Evolutionary conservation across 176 grass and related monocot species (phyloP), one percentile per base, ranked within the genome.

Genomic region (Avena sativa): DNA sequence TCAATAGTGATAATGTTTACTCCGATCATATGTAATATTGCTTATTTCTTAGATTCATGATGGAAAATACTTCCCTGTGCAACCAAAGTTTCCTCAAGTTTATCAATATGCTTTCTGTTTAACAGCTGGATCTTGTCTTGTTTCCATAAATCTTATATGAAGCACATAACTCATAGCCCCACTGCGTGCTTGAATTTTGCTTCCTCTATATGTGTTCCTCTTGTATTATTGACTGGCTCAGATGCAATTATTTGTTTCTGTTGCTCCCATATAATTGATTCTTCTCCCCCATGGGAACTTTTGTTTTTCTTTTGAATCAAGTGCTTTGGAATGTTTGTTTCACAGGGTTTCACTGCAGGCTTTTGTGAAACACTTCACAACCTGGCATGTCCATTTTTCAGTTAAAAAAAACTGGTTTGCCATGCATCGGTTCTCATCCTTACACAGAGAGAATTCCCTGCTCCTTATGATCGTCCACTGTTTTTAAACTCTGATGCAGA

Each of bases 41-140:
- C 46, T 71, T 70, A 48, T 81, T 76, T 85, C 62, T 62, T 71
- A 78, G 17, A 53, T 85, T 80, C 25, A 70, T 85, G 28, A 81
- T 60, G 32, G 8, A 0, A 81, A 85, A 85, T 83, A 67, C 68
- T 43, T 69, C 28, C 13, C 14, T 0, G 6, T 70, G 76, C 28
- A 60, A 84, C 69, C 26, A 14, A 52, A 38, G 14, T n/a, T 68
- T 59, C 51, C 21, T 80, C 59, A 43, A 74, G 38, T 61, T 38
- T 28, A 62, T 48, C 30, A 71, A 88, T 62, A 25, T 80, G 56
- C 46, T 68, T 84, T 84, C 60, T 79, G 25, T 46, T 80, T 66
- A 30, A 51, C 32, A 81, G 78, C 48, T 81, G 36, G 5, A 58
- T 77, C 14, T 76, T 89, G 49, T 60, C 70, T 19, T 75, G 20